Evolutionary conservation across 78 protist species (phyloP).

Genomic region (Monocercomonoides exilis): DNA sequence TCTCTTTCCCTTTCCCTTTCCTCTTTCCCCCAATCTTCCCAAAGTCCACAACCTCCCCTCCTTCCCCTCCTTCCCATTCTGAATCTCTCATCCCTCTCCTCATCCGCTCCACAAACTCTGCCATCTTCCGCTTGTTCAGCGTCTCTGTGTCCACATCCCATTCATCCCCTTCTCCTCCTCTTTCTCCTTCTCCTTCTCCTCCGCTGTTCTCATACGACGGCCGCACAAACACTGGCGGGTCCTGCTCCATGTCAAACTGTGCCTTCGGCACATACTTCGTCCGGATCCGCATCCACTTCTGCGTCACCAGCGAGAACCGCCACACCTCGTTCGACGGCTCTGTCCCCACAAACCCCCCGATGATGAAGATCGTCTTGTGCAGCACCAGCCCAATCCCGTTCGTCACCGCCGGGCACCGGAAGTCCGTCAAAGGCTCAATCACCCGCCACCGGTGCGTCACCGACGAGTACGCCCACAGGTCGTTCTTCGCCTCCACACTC

Average conservation of each 20-base stretch:
- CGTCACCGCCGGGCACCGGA: neutral
- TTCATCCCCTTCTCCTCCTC: too few relatives aligned
- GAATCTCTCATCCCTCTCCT: too few relatives aligned
- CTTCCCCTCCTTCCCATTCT: too few relatives aligned
- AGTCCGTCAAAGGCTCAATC: neutral
- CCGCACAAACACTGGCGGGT: neutral
- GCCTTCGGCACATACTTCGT: too few relatives aligned
- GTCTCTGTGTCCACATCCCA: too few relatives aligned
- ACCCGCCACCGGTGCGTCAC: neutral
- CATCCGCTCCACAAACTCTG: too few relatives aligned
- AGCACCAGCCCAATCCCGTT: neutral
- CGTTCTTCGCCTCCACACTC: neutral
- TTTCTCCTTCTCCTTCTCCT: too few relatives aligned
- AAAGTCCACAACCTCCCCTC: too few relatives aligned
- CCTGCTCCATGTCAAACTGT: neutral
- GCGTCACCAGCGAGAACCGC: neutral
- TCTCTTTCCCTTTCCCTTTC: too few relatives aligned
- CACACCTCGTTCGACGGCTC: neutral
- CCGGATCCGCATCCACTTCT: neutral
- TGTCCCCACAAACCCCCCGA: neutral
- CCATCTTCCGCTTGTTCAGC: too few relatives aligned
- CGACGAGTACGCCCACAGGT: neutral
- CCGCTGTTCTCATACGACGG: too few relatives aligned
- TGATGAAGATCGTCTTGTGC: neutral
- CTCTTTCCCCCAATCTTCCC: too few relatives aligned